phyloP scores from a whole-genome alignment of 2,329 filamentous ascomycete species.

The Scorias spongiosa region DNA sequence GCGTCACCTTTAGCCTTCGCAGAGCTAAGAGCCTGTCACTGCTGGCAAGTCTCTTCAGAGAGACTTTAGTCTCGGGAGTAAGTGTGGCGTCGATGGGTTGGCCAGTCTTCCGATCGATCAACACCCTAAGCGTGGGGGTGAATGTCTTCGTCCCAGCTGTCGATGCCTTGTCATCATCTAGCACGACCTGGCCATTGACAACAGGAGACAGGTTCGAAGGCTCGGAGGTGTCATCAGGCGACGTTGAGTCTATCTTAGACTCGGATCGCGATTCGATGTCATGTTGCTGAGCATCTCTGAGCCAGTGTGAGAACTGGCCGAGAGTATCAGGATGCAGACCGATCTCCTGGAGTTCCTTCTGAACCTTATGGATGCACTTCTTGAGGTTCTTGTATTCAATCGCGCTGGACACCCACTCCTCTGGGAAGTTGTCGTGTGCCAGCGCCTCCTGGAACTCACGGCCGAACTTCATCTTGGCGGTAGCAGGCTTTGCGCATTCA shows the following conservation, averaged over 20 bases:
- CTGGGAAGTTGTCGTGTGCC: conserved; percentile 57
- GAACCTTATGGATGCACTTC: conserved; percentile 73
- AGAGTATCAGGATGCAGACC: conserved; percentile 61
- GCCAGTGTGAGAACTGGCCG: conserved; percentile 42
- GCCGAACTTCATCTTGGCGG: conserved; percentile 63
- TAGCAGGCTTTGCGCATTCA: background rate
- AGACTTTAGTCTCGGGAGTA: conserved; percentile 47
- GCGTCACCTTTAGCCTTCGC: conserved; percentile 15
- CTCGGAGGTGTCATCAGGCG: conserved; percentile 5
- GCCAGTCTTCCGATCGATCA: conserved; percentile 51
- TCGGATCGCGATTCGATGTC: background rate
- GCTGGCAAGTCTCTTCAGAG: conserved; percentile 45
- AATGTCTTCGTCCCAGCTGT: conserved; percentile 23
- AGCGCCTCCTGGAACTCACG: conserved; percentile 60
- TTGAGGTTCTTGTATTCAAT: conserved; percentile 77
- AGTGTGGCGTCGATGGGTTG: conserved; percentile 53
- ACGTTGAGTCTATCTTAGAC: background rate
- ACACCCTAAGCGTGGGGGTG: conserved; percentile 54
- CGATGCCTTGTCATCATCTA: background rate
- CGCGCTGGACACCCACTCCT: conserved; percentile 54
- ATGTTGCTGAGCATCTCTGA: background rate
- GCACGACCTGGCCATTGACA: conserved; percentile 5
- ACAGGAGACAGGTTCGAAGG: conserved; percentile 10
- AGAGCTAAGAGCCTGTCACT: conserved; percentile 28
- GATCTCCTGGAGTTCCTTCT: conserved; percentile 51